Evolutionary conservation across 257 asterid genomes (phyloP).

Genomic region (Cynanchum wilfordii): DNA sequence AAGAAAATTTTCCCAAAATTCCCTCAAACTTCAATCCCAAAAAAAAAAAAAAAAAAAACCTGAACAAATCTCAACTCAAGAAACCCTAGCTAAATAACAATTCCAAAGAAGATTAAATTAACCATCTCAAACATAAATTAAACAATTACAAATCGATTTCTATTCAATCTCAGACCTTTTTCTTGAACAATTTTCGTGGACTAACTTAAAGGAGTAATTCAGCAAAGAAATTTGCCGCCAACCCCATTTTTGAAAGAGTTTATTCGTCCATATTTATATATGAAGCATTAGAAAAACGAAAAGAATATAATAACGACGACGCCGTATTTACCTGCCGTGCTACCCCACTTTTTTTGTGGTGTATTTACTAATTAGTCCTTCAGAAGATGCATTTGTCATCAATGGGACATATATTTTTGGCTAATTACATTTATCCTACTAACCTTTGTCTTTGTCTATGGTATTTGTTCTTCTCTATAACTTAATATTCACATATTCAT

Average conservation of each 20-base stretch:
- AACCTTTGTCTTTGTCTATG: not conserved
- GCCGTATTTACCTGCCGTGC: not conserved
- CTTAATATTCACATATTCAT: too few species aligned
- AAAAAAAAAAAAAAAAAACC: not conserved
- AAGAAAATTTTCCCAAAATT: not conserved
- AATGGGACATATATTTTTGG: not conserved
- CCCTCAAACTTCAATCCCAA: not conserved
- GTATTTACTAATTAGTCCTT: not conserved
- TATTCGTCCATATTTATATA: not conserved
- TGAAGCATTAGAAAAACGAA: not conserved
- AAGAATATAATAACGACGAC: not conserved
- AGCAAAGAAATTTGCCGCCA: conserved; percentile 8
- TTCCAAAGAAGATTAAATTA: not conserved
- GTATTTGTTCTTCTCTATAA: too few species aligned
- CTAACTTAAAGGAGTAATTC: not conserved
- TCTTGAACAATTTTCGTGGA: not conserved
- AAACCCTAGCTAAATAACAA: conserved; percentile 8
- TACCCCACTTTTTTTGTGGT: too few species aligned
- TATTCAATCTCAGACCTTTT: not conserved
- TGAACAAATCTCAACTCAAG: not conserved
- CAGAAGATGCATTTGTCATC: not conserved
- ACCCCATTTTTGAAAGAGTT: not conserved
- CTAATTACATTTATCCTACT: not conserved
- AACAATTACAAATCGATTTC: not conserved
- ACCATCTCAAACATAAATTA: not conserved